Percentiles rank a stretch among this genome's conserved stretches.
Conservation (phyloP, 1,284 basidiomycete species). For the Melampsora larici-populina region DNA sequence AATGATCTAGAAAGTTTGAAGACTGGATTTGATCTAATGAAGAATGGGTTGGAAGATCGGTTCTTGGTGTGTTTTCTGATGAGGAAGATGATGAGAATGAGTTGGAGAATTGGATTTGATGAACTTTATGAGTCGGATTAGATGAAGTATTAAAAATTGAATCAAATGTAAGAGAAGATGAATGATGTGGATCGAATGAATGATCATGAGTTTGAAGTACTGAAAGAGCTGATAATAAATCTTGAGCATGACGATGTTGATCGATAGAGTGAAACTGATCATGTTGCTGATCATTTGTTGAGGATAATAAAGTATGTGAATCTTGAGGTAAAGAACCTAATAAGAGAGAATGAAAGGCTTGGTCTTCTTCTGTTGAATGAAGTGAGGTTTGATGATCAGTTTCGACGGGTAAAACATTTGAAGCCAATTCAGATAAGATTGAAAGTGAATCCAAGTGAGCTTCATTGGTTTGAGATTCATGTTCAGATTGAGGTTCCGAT, state of each 20-base stretch:
- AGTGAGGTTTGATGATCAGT: background rate
- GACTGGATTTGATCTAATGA: background rate
- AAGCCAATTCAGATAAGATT: conserved; percentile 29
- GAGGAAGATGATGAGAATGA: conserved; percentile 11
- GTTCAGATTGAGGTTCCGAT: no score
- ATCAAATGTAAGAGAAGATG: background rate
- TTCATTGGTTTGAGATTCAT: no score
- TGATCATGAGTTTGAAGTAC: background rate
- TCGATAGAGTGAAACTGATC: background rate
- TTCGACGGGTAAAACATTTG: background rate
- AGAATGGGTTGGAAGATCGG: background rate
- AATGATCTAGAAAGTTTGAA: conserved; percentile 9
- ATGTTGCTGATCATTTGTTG: background rate
- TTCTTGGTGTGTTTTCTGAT: background rate
- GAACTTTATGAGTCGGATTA: background rate
- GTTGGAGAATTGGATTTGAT: background rate
- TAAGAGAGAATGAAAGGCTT: conserved; percentile 20
- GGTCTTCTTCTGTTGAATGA: conserved; percentile 2
- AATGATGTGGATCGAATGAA: background rate
- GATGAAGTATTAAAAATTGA: background rate
- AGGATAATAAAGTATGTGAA: background rate
- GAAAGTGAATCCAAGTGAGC: conserved; percentile 10
- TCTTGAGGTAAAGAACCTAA: conserved; percentile 17
- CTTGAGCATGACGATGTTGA: conserved; percentile 31
- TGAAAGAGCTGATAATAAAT: conserved; percentile 27